Evolutionary conservation across 1,284 basidiomycete species (phyloP), one percentile per base, ranked within the genome.

Genomic region (Leccinum pseudoinsigne): DNA sequence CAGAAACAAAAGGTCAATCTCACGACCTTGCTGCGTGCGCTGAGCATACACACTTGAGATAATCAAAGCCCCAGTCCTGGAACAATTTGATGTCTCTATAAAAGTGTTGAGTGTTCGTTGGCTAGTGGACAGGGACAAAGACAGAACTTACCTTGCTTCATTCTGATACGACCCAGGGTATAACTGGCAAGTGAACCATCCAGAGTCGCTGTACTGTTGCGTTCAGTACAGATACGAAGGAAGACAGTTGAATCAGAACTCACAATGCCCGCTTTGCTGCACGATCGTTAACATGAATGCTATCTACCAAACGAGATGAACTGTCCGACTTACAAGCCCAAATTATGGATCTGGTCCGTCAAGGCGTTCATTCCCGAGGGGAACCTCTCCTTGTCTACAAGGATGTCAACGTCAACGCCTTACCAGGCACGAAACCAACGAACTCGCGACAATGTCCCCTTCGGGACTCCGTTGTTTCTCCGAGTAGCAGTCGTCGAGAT

Each of bases 401-500:
- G 16, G 51, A 55, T 18, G 50, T 65, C 57, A 60, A 14, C 9
- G 26, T 26, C 14, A 62, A 10, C 31, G 10, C 55, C 55, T 5
- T 21, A 31, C 6, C 16, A 45, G 8, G n/a, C 4, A 1, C 2
- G 23, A 60, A 56, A 55, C n/a, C n/a, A n/a, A 66, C 71, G 56
- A 57, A 80, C 78, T 69, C 53, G 81, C 83, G 55, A 85, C 74
- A 38, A 86, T 80, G 64, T 82, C 74, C 9, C 85, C 86, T 14
- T 68, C 66, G 6, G 74, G 65, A 61, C 69, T 82, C 45, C 85
- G 77, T 51, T 82, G 71, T 61, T 81, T 84, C 69, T 84, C 81
- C 4, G 84, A 79, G 68, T 84, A 87, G 67, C 85, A 87, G 62
- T 86, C 85, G 63, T 87, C 86, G 51, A 87, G 69, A 65, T 84